phyloP scores from a whole-genome alignment of 805 yeast genomes.

The Myxozyma sirexii region DNA sequence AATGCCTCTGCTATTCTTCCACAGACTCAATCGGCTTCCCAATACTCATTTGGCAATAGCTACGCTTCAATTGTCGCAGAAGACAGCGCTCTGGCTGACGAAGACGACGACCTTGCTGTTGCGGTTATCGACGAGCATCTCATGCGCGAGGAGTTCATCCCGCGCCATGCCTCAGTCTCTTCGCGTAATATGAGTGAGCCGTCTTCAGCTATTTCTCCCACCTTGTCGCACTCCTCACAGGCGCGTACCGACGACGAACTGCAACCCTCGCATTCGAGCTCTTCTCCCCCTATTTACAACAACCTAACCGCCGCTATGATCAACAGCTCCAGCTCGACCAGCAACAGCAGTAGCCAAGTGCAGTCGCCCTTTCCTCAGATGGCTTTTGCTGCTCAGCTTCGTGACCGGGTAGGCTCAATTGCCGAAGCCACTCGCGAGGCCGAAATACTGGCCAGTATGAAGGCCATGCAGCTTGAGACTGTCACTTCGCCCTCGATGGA shows the following conservation, averaged over 20 bases:
- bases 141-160: slow-evolving; percentile 4
- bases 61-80: slow-evolving; percentile 17
- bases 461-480: slow-evolving; percentile 8
- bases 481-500: slow-evolving; percentile 23
- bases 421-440: slow-evolving; percentile 43
- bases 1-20: slow-evolving; percentile 3
- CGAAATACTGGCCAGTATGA: slow-evolving; percentile 35
- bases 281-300: slow-evolving; percentile 24
- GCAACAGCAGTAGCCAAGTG: slow-evolving; percentile 2
- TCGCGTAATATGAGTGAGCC: slow-evolving; percentile 2
- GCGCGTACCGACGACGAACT: slow-evolving; percentile 17
- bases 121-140: slow-evolving; percentile 9
- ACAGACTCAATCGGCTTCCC: background rate
- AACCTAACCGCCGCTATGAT: slow-evolving; percentile 4
- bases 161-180: slow-evolving; percentile 2
- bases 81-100: slow-evolving; percentile 1
- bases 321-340: slow-evolving; percentile 6
- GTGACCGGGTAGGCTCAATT: slow-evolving; percentile 23
- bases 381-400: slow-evolving; percentile 9
- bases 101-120: slow-evolving; percentile 7
- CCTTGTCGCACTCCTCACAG: slow-evolving; percentile 25
- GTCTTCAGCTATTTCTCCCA: slow-evolving; percentile 18
- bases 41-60: slow-evolving; percentile 18
- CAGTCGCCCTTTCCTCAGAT: slow-evolving; percentile 15
- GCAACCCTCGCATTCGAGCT: slow-evolving; percentile 2